Evolutionary conservation across 805 yeast genomes (phyloP).

Genomic region (Monosporozyma aquatica): DNA sequence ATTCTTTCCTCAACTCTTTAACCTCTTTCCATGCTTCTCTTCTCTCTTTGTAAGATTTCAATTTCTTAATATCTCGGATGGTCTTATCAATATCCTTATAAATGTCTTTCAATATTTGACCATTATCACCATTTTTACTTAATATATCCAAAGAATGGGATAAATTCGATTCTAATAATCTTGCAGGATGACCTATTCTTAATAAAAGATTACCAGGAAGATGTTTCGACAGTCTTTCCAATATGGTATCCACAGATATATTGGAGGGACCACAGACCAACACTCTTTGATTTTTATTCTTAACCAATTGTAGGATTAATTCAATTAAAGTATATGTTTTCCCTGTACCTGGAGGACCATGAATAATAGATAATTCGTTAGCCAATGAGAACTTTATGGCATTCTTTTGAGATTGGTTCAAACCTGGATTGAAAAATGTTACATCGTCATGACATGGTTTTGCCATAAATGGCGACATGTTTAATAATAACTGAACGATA

Average conservation of each 20-base stretch:
- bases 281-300: constrained; percentile 43
- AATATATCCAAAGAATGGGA: constrained; percentile 71
- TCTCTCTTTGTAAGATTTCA: constrained; percentile 55
- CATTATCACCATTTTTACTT: constrained; percentile 48
- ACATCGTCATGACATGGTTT: constrained; percentile 6
- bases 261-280: constrained; percentile 93
- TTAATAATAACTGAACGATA: constrained; percentile 41
- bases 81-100: constrained; percentile 59
- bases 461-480: constrained; percentile 19
- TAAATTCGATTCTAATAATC: constrained; percentile 52
- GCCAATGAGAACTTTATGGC: constrained; percentile 63
- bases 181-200: constrained; percentile 90
- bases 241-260: constrained; percentile 81
- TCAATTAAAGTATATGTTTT: constrained; percentile 80
- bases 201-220: constrained; percentile 44
- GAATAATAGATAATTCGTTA: constrained; percentile 52
- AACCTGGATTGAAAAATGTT: constrained; percentile 13
- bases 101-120: constrained; percentile 57
- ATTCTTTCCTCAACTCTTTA: constrained; percentile 60
- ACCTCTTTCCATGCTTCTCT: constrained; percentile 60
- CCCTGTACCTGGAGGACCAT: constrained; percentile 79
- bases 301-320: constrained; percentile 60
- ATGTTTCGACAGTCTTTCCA: constrained; percentile 56
- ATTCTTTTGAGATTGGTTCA: constrained; percentile 58
- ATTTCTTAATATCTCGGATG: constrained; percentile 47